Evolutionary conservation across 306 rosid genomes (phyloP).

Genomic region (Cucurbita argyrosperma): DNA sequence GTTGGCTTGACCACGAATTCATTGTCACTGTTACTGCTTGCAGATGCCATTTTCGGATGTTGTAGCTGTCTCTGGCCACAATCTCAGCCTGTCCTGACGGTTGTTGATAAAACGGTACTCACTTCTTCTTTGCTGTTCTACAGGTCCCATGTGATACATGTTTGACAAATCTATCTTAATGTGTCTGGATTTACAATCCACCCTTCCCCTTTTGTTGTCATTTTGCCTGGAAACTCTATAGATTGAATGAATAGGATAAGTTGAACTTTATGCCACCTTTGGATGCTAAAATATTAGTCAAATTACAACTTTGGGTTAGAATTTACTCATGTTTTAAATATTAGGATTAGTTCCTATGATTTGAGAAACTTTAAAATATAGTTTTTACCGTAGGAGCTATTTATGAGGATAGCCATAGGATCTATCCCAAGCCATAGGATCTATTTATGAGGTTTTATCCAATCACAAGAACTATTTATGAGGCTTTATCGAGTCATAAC

Average conservation of each 20-base stretch:
- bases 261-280: background rate
- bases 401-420: too few relatives aligned
- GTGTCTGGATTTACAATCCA: background rate
- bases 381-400: too few relatives aligned
- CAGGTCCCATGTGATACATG: background rate
- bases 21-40: slow-evolving; percentile 25
- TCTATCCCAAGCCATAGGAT: too few relatives aligned
- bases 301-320: too few relatives aligned
- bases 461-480: too few relatives aligned
- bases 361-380: too few relatives aligned
- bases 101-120: background rate
- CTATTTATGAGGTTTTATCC: too few relatives aligned
- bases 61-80: slow-evolving; percentile 18
- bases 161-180: background rate
- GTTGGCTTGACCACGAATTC: slow-evolving; percentile 3
- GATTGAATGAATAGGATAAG: background rate
- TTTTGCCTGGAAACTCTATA: background rate
- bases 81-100: background rate
- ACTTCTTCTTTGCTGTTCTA: background rate
- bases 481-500: too few relatives aligned
- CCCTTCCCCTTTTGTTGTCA: background rate
- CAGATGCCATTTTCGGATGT: slow-evolving; percentile 77
- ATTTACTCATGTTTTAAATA: too few relatives aligned
- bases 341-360: too few relatives aligned
- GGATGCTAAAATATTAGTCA: too few relatives aligned